Evolutionary conservation across 495 filamentous ascomycete genomes (phyloP), one percentile per base, ranked within the genome.

Genomic region (Penicillium desertorum): DNA sequence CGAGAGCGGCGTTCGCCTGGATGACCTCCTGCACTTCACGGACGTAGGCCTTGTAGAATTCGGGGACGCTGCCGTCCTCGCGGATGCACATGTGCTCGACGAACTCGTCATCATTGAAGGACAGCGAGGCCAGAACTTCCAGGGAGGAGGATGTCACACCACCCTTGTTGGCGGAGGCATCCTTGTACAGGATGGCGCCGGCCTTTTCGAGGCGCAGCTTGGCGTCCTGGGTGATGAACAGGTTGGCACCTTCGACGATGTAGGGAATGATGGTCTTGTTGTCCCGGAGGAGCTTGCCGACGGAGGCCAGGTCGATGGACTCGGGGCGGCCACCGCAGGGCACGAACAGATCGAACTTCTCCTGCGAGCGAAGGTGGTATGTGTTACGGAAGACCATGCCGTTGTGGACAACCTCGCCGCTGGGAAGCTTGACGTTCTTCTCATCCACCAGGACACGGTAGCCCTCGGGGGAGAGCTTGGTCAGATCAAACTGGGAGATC

Each of bases 201-300:
- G 94, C 93, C 63, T 89, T 86, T 76, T 98, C 94, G 5, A 98
- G 83, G 20, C 91, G 88, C 54, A 98, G 80, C 81, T 98, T 98
- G 61, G 91, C 92, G 67, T 98, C 94, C 74, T 98, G 95, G 12
- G 94, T 98, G 74, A 98, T 94, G 83, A 98, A 98, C 41, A 98
- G 80, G 69, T 98, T 98, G 67, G 94, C 94, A 20, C 94, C 94
- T 73, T 98, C 94, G 45, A 98, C 94, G 29, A 98, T 92, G 77
- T 94, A 98, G 6, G 92, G 92, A 56, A 98, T 88, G 6, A 81
- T 82, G 16, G 81, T 80, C 77, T 94, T 96, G 73, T 90, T 89
- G 56, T 94, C 84, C 45, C 76, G 65, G 70, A 98, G 96, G 54
- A 98, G 83, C 71, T 88, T 88, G 69, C 80, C 84, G 30, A 91